Conservation (phyloP, 2,329 filamentous ascomycete species). For the Sphaerulina musiva region DNA sequence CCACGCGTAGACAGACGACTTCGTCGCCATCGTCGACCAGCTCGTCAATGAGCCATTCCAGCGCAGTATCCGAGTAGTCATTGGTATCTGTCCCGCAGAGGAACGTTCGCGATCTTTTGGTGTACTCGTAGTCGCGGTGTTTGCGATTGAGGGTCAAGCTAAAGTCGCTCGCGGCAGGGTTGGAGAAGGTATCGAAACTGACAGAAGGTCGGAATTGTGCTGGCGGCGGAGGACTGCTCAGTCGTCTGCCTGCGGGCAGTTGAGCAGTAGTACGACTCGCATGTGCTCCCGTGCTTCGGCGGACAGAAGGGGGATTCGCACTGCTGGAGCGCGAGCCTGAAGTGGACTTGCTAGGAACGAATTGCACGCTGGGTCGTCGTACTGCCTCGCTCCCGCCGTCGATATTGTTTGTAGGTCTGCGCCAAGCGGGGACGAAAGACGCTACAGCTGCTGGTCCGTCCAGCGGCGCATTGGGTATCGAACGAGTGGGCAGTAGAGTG, state of each 20-base stretch:
- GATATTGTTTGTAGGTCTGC: conserved; percentile 27
- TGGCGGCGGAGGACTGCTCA: conserved; percentile 32
- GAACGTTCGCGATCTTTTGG: conserved; percentile 76
- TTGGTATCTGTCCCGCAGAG: conserved; percentile 88
- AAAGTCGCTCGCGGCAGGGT: conserved; percentile 60
- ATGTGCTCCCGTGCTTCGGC: conserved; percentile 11
- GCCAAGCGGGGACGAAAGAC: conserved; percentile 31
- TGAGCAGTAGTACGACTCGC: conserved; percentile 8
- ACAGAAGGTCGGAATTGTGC: conserved; percentile 59
- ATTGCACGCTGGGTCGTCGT: conserved; percentile 34
- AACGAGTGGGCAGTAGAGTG: conserved; percentile 23
- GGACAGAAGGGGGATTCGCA: conserved; percentile 25
- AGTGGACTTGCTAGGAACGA: conserved; percentile 28
- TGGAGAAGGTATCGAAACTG: conserved; percentile 68
- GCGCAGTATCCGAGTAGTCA: conserved; percentile 82
- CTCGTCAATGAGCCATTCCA: conserved; percentile 88
- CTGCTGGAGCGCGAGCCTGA: conserved; percentile 28
- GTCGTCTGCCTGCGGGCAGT: conserved; percentile 14
- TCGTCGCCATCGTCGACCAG: conserved; percentile 90
- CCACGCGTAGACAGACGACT: conserved; percentile 80
- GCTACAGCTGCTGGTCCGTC: conserved; percentile 9
- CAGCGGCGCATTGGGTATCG: conserved; percentile 22
- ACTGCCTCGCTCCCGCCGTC: conserved; percentile 17
- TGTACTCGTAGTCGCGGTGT: conserved; percentile 77
- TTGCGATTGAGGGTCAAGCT: conserved; percentile 79